Evolutionary conservation across 2,329 filamentous ascomycete species (phyloP).

Genomic region (Macrophomina tecta): DNA sequence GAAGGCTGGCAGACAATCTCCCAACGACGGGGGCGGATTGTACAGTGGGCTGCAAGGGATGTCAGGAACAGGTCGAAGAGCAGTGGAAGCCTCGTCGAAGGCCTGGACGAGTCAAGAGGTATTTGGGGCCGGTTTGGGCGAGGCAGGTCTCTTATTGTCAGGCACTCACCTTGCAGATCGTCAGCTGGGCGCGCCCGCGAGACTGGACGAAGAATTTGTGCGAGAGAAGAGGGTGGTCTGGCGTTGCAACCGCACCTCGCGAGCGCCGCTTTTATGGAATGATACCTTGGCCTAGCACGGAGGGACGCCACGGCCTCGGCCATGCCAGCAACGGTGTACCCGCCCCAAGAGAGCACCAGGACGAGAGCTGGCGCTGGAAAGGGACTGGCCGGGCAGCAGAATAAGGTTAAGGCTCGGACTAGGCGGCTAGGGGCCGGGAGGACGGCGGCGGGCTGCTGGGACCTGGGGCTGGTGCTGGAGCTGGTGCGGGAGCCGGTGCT

Average conservation of each 20-base stretch:
- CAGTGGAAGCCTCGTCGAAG: constrained; percentile 30
- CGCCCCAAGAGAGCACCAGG: background rate
- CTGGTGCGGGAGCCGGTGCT: too few species aligned
- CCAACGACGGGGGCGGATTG: constrained; percentile 37
- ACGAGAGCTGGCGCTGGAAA: background rate
- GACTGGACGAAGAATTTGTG: constrained; percentile 32
- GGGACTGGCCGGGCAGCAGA: background rate
- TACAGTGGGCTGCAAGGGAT: constrained; percentile 39
- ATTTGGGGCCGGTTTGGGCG: constrained; percentile 2
- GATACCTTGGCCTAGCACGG: constrained; percentile 40
- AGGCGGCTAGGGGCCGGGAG: background rate
- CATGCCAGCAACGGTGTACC: constrained; percentile 23
- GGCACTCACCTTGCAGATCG: constrained; percentile 37
- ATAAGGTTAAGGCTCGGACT: constrained; percentile 14
- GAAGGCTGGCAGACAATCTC: constrained; percentile 30
- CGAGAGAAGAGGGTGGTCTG: constrained; percentile 34
- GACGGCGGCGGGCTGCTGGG: background rate
- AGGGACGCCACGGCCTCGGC: constrained; percentile 35
- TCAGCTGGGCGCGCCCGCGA: constrained; percentile 32
- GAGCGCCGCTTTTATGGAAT: constrained; percentile 39
- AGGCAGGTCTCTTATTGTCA: constrained; percentile 13
- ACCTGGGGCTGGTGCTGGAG: background rate
- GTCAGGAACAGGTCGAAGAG: constrained; percentile 28
- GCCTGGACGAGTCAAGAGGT: constrained; percentile 10
- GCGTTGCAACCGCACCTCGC: constrained; percentile 42